phyloP scores from a whole-genome alignment of 202 grass and related monocot genomes.

The Bolboschoenoplectus hybrid region DNA sequence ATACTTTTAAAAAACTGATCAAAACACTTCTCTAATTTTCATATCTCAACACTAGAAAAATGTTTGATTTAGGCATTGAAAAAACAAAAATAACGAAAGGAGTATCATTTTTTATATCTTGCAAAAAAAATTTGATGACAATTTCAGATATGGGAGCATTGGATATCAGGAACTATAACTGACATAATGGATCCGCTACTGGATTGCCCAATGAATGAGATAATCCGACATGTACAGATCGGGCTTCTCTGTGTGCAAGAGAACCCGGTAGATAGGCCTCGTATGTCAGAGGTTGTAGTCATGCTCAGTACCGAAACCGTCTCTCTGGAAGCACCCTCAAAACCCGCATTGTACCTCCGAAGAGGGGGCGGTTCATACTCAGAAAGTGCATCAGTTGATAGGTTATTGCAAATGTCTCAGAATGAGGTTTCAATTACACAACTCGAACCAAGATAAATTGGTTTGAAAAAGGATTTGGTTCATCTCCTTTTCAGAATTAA shows the following conservation, averaged over 20 bases:
- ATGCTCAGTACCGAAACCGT: slow-evolving; percentile 57
- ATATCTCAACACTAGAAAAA: background rate
- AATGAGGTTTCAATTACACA: slow-evolving; percentile 63
- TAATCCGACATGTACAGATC: slow-evolving; percentile 56
- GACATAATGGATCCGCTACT: slow-evolving; percentile 50
- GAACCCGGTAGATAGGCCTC: slow-evolving; percentile 50
- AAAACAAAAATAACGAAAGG: background rate
- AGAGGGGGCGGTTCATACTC: slow-evolving; percentile 22
- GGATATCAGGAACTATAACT: slow-evolving; percentile 45
- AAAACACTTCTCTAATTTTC: background rate
- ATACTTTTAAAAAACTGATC: background rate
- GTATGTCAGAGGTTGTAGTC: slow-evolving; percentile 58
- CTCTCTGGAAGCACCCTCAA: slow-evolving; percentile 49
- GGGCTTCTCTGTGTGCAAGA: slow-evolving; percentile 62
- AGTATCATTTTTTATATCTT: background rate
- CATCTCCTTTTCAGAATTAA: background rate
- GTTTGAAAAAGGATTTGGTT: background rate
- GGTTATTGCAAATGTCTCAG: slow-evolving; percentile 7
- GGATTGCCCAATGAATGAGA: slow-evolving; percentile 38
- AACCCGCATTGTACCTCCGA: slow-evolving; percentile 50
- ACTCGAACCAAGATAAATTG: slow-evolving; percentile 54
- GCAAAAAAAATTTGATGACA: background rate
- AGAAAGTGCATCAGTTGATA: background rate
- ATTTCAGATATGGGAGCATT: slow-evolving; percentile 58
- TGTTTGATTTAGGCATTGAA: background rate